Evolutionary conservation across 73 alveolate genomes (phyloP).

Genomic region (Paramecium primaurelia): DNA sequence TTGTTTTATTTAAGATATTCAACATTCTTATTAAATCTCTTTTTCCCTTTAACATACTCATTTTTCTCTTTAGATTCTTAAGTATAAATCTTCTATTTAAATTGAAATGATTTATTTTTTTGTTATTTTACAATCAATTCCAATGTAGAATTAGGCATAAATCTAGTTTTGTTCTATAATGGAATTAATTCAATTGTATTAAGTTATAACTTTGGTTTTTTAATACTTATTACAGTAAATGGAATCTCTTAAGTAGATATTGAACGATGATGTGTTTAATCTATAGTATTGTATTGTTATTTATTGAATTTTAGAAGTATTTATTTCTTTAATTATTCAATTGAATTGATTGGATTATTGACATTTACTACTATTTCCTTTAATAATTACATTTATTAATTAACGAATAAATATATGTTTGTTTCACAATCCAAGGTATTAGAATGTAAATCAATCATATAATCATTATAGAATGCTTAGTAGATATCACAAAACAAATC

Average conservation of each 20-base stretch:
- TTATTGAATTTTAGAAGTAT: neutral
- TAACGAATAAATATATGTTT: neutral
- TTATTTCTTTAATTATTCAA: neutral
- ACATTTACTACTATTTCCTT: neutral
- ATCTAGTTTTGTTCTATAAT: neutral
- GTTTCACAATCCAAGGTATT: neutral
- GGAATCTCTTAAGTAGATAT: neutral
- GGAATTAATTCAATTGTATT: neutral
- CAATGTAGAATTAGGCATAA: neutral
- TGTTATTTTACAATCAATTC: neutral
- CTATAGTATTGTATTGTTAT: neutral
- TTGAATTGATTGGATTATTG: neutral
- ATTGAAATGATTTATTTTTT: neutral
- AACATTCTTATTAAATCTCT: neutral
- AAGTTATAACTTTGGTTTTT: neutral
- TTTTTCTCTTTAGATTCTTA: neutral
- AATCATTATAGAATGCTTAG: neutral
- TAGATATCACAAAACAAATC: neutral
- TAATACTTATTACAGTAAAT: neutral
- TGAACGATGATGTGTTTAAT: neutral
- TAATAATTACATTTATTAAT: neutral
- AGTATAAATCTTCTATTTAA: neutral
- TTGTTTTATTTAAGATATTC: neutral
- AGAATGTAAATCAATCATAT: neutral
- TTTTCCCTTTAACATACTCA: neutral